Percentiles rank a stretch among this genome's conserved stretches.
phyloP scores from a whole-genome alignment of 1,139 yeast species.

The Debaryomycetaceae sp. region DNA sequence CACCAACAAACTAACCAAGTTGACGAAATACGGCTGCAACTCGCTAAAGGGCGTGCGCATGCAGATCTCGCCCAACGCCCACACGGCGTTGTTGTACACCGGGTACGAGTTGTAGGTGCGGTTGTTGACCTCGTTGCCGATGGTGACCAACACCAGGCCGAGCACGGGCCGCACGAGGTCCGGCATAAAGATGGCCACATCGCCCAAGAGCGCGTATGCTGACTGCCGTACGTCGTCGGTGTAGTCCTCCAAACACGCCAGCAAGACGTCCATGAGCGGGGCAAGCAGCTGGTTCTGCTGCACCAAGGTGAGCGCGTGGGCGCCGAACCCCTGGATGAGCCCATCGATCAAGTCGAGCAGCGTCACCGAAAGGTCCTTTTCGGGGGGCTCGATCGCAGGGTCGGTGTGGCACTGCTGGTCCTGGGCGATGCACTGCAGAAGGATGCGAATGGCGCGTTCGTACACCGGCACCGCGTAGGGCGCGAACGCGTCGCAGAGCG shows the following conservation, averaged over 20 bases:
- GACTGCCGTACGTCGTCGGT: slow-evolving; percentile 87
- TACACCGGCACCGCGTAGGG: slow-evolving; percentile 92
- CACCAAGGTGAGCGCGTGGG: slow-evolving; percentile 57
- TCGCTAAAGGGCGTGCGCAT: slow-evolving; percentile 50
- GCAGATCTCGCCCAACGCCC: slow-evolving; percentile 89
- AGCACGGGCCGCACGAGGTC: slow-evolving; percentile 56
- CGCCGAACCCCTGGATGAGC: slow-evolving; percentile 79
- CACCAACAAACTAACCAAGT: slow-evolving; percentile 57
- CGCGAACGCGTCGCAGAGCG: slow-evolving; percentile 77
- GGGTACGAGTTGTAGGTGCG: slow-evolving; percentile 51
- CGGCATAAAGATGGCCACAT: slow-evolving; percentile 64
- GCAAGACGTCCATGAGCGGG: slow-evolving; percentile 59
- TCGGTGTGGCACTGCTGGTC: slow-evolving; percentile 64
- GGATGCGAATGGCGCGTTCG: slow-evolving; percentile 67
- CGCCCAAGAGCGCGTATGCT: slow-evolving; percentile 88
- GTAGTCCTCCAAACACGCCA: slow-evolving; percentile 72
- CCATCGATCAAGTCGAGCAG: slow-evolving; percentile 90
- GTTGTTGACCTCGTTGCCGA: slow-evolving; percentile 64
- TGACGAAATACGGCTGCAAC: slow-evolving; percentile 57
- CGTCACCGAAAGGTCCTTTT: slow-evolving; percentile 86
- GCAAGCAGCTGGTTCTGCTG: slow-evolving; percentile 17
- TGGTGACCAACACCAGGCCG: slow-evolving; percentile 53
- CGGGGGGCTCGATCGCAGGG: slow-evolving; percentile 73
- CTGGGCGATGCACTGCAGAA: slow-evolving; percentile 62
- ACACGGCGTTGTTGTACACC: slow-evolving; percentile 82